These are phyloP conservation scores for Coemansia aciculifera DNA, from an alignment of 192 early-diverging fungal genomes.

Conservation along the genomic window DNA sequence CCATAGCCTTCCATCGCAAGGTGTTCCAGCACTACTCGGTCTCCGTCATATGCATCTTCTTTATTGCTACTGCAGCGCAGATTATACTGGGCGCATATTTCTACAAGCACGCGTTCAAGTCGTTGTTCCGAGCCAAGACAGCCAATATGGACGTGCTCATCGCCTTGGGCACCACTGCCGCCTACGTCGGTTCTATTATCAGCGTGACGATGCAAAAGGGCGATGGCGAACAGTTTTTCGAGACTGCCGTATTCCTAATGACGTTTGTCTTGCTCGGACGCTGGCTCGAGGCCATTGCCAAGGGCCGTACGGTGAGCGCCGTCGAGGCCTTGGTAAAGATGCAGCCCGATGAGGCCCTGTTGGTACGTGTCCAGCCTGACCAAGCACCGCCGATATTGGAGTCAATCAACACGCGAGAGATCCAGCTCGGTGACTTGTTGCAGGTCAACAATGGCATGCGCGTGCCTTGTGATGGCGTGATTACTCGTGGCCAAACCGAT, in stretches of 20 bases:
- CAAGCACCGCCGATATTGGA: constrained; percentile 11
- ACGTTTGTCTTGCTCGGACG: constrained; percentile 90
- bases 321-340: constrained; percentile 69
- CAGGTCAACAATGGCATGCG: constrained; percentile 66
- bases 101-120: constrained; percentile 75
- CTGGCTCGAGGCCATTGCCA: constrained; percentile 91
- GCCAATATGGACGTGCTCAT: constrained; percentile 97
- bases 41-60: constrained; percentile 58
- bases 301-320: constrained; percentile 81
- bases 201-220: constrained; percentile 57
- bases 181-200: constrained; percentile 77
- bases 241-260: constrained; percentile 89
- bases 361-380: constrained; percentile 9
- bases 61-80: constrained; percentile 85
- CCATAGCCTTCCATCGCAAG: constrained; percentile 34
- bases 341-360: constrained; percentile 53
- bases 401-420: constrained; percentile 34
- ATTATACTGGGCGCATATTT: constrained; percentile 84
- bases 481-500: constrained; percentile 33
- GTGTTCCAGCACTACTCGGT: constrained; percentile 45
- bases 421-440: constrained; percentile 51
- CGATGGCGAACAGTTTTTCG: constrained; percentile 84
- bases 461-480: constrained; percentile 58
- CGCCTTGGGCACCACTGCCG: constrained; percentile 80
- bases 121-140: constrained; percentile 68